These are phyloP conservation scores for Paecilomyces variotii DNA, from an alignment of 2,329 filamentous ascomycete genomes.

Conservation along the genomic window DNA sequence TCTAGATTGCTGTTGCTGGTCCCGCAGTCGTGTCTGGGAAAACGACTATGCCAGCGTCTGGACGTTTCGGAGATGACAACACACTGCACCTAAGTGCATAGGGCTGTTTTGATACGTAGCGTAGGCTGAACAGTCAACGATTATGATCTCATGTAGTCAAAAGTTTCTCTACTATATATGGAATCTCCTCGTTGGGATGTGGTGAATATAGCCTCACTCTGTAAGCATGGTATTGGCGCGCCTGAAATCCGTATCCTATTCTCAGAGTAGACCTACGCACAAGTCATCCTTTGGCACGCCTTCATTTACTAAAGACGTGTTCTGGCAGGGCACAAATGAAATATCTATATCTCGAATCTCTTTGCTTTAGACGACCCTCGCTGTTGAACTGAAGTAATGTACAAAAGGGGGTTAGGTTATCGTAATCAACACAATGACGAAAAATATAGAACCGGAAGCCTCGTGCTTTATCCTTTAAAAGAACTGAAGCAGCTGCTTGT, in stretches of 20 bases:
- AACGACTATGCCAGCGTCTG: conserved; percentile 55
- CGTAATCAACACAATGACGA: not conserved
- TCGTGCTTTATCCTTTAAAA: conserved; percentile 8
- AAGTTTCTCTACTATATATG: not conserved
- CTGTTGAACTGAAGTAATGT: not conserved
- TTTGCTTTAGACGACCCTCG: not conserved
- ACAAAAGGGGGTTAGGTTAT: not conserved
- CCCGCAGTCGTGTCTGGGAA: conserved; percentile 65
- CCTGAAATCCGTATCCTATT: not conserved
- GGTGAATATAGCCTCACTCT: not conserved
- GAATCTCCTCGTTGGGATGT: not conserved
- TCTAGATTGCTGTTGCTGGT: conserved; percentile 62
- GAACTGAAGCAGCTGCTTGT: conserved; percentile 9
- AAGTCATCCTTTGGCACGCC: not conserved
- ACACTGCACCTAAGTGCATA: conserved; percentile 50
- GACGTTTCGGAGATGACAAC: conserved; percentile 62
- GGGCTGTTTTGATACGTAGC: not conserved
- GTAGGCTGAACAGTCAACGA: not conserved
- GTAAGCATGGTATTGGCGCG: not conserved
- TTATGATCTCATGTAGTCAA: not conserved
- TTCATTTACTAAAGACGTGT: not conserved
- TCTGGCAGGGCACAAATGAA: not conserved
- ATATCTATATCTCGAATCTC: not conserved
- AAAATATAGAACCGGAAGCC: not conserved
- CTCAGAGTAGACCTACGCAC: not conserved